Conservation (phyloP, 345 rosid species). For the Brassica carinata region DNA sequence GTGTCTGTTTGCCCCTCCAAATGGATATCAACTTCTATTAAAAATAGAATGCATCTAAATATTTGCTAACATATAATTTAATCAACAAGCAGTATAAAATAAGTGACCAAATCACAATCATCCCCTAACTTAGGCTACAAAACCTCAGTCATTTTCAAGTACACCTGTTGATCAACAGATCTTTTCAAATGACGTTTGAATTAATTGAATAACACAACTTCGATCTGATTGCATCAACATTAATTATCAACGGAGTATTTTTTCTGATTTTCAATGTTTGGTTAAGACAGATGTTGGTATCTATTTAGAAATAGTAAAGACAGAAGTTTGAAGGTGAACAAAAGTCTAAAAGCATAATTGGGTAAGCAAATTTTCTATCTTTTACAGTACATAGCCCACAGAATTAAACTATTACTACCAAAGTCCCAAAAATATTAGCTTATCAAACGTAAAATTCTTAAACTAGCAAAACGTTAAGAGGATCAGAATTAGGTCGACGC, state of each 20-base stretch:
- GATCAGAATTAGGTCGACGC: not conserved
- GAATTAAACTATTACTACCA: no score
- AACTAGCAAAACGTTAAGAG: no score
- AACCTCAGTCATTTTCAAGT: not conserved
- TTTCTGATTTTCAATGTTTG: not conserved
- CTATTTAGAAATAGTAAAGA: no score
- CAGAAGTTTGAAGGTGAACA: no score
- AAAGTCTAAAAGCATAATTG: no score
- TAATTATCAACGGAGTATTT: not conserved
- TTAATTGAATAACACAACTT: not conserved
- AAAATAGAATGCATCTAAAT: slow-evolving; percentile 2
- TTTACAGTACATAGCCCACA: no score
- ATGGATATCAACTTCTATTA: no score
- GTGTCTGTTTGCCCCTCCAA: no score
- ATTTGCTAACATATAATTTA: slow-evolving; percentile 2
- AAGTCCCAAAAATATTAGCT: no score
- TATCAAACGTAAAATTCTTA: no score
- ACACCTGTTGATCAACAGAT: not conserved
- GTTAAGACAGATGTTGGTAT: not conserved
- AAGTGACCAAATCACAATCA: slow-evolving; percentile 23
- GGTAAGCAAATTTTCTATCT: no score
- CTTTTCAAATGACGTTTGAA: not conserved
- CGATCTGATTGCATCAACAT: not conserved
- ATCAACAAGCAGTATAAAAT: not conserved
- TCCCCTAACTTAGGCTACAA: slow-evolving; percentile 10